A percentile compares a stretch with the other conserved stretches of the same genome.
Conservation (phyloP, 805 yeast species). For the Limtongia smithiae region DNA sequence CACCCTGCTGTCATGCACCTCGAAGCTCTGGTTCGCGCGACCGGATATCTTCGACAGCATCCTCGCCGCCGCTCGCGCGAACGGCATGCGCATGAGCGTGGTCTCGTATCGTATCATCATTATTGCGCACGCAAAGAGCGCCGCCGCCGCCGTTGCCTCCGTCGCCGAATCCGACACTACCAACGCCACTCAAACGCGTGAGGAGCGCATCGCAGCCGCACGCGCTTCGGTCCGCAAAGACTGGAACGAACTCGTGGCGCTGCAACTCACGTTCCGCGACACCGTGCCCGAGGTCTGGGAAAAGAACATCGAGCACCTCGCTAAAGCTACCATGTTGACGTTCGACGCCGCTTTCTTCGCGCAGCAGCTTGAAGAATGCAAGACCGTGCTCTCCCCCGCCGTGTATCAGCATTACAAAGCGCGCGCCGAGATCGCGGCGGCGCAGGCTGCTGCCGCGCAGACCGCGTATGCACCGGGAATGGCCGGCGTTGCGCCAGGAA, state of each 20-base stretch:
- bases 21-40: background rate
- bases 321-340: constrained; percentile 8
- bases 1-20: constrained; percentile 2
- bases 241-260: constrained; percentile 9
- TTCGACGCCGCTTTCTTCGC: constrained; percentile 14
- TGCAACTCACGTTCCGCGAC: background rate
- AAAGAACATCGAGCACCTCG: constrained; percentile 8
- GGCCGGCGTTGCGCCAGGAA: no score
- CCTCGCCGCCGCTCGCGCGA: constrained; percentile 11
- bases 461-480: no score
- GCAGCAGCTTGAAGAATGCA: background rate
- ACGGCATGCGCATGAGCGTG: constrained; percentile 5
- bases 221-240: constrained; percentile 1
- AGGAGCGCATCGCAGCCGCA: background rate
- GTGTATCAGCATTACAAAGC: no score
- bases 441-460: no score
- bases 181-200: no score
- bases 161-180: no score
- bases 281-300: constrained; percentile 7
- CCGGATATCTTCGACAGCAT: constrained; percentile 2
- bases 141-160: no score
- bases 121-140: constrained; percentile 2
- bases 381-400: background rate
- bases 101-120: constrained; percentile 18
- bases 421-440: no score